phyloP scores from a whole-genome alignment of 495 filamentous ascomycete genomes.

The Cladorrhinum samala region DNA sequence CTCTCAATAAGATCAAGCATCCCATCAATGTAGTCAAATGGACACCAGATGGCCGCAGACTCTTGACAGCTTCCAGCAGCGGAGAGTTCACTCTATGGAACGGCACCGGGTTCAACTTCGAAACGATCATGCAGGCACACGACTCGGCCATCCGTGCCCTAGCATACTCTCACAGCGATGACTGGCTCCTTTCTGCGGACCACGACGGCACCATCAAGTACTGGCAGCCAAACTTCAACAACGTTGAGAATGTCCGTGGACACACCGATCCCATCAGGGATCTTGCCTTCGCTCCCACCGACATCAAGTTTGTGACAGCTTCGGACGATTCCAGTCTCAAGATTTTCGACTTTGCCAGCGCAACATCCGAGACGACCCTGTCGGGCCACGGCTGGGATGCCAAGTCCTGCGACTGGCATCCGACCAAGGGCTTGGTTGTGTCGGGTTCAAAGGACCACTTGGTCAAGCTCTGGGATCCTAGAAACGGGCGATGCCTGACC shows the following conservation, averaged over 20 bases:
- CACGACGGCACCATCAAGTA: conserved; percentile 95
- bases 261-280: conserved; percentile 86
- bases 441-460: conserved; percentile 96
- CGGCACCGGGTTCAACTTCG: conserved; percentile 97
- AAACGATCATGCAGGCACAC: conserved; percentile 98
- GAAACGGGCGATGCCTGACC: conserved; percentile 80
- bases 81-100: conserved; percentile 99
- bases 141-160: conserved; percentile 86
- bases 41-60: conserved; percentile 89
- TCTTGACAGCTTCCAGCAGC: conserved; percentile 89
- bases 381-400: conserved; percentile 94
- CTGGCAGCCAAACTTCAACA: conserved; percentile 99
- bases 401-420: conserved; percentile 95
- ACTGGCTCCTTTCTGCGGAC: conserved; percentile 94
- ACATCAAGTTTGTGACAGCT: conserved; percentile 91
- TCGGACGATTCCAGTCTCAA: conserved; percentile 89
- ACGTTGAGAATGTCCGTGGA: conserved; percentile 88
- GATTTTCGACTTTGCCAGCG: conserved; percentile 93
- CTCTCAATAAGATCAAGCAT: conserved; percentile 94
- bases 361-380: conserved; percentile 70
- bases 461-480: conserved; percentile 96
- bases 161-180: conserved; percentile 86
- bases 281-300: conserved; percentile 87
- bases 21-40: conserved; percentile 96
- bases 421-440: conserved; percentile 86